Base-by-base conservation (phyloP, 2,329 filamentous ascomycete species). In the Xenosphaeropsis pyriputrescens region DNA sequence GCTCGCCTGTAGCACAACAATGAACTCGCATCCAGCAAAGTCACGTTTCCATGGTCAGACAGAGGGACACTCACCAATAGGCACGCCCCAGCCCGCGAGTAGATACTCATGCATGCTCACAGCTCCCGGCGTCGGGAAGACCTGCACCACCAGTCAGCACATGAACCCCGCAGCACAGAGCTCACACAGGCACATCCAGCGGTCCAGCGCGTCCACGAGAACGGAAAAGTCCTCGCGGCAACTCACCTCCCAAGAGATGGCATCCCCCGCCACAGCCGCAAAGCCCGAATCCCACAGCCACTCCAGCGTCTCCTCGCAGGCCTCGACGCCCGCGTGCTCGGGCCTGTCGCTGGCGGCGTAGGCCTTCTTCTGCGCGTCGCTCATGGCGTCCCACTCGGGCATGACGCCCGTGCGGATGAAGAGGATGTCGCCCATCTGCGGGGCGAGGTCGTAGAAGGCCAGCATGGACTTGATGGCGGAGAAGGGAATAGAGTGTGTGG, bases 371-470 rank as follows among this genome's bases (percentile, higher is more conserved):
- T 43, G 45, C 32, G 38, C 36, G 14, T 43, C 40, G 12, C 55
- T 57, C 55, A 61, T 60, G 22, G 49, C 30, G 17, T 62, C 58
- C 58, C 58, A 62, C 50, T 61, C 58, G 32, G 55, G 53, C 9
- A 54, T 60, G 12, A 58, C 52, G 8, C 60, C 59, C 11, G 58
- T 57, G 14, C 65, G 60, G 5, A 69, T 52, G 39, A 74, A 61
- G 6, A 74, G 54, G n/a, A 72, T 63, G 39, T 72, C 70, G 2
- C 69, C 70, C 2, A 53, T 56, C 32, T 57, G 56, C 35, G 71
- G 68, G 0, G 50, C 56, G n/a, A 67, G 56, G 5, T 58, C 54
- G 35, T 56, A 57, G 38, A 62, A 58, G 6, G 53, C 45, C 1
- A 64, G 63, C 26, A 62, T 57, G n/a, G 55, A 50, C 14, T 54